Evolutionary conservation across 2,329 filamentous ascomycete species (phyloP).

Genomic region (Coniella vitis): DNA sequence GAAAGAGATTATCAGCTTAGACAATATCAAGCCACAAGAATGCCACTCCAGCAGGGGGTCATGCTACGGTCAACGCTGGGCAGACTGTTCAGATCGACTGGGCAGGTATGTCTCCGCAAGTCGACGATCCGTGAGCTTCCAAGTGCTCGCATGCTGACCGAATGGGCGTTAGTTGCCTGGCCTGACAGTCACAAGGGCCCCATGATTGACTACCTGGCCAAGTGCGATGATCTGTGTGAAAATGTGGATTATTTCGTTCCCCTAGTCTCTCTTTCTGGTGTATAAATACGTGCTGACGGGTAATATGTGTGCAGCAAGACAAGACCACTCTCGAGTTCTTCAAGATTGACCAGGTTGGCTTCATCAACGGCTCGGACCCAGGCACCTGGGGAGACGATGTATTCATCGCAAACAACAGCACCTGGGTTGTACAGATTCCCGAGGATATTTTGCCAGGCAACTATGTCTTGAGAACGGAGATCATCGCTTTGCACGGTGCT

Average conservation of each 20-base stretch:
- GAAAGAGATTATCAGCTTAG: too few relatives aligned
- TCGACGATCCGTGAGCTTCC: too few relatives aligned
- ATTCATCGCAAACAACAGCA: constrained; percentile 38
- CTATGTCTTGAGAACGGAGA: constrained; percentile 40
- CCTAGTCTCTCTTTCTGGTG: too few relatives aligned
- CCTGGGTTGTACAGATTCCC: constrained; percentile 36
- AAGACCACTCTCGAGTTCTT: constrained; percentile 30
- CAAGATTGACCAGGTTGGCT: constrained; percentile 28
- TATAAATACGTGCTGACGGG: too few relatives aligned
- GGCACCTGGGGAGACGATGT: constrained; percentile 32
- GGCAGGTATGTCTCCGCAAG: constrained; percentile 2
- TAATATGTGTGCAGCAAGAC: constrained; percentile 16
- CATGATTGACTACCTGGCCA: constrained; percentile 29
- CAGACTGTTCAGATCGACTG: constrained; percentile 20
- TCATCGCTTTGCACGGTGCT: constrained; percentile 38
- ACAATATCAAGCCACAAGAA: constrained; percentile 22
- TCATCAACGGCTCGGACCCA: constrained; percentile 20
- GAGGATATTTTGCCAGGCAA: constrained; percentile 32
- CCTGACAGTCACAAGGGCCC: constrained; percentile 22
- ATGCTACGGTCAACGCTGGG: constrained; percentile 25
- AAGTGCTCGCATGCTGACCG: neutral
- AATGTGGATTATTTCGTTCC: constrained; percentile 18
- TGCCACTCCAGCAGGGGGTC: constrained; percentile 23
- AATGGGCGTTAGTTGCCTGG: constrained; percentile 1
- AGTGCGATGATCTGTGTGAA: constrained; percentile 28